Percentiles rank a stretch among this genome's conserved stretches.
phyloP scores from a whole-genome alignment of 1,284 basidiomycete genomes.

The Cutaneotrichosporon curvatum region DNA sequence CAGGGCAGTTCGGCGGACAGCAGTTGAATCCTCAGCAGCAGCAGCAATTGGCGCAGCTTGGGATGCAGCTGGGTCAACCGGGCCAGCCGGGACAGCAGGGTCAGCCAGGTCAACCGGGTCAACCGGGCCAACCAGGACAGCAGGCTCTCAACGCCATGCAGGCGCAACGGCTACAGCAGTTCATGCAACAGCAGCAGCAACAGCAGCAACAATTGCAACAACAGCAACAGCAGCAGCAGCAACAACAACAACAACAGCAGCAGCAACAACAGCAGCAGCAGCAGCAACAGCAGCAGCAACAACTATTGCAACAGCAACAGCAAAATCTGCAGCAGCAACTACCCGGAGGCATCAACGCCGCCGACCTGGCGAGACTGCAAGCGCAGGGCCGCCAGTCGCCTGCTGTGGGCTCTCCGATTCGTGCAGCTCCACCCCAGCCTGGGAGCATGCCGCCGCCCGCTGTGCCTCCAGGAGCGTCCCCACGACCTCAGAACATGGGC shows the following conservation, averaged over 20 bases:
- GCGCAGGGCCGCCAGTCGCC: constrained; percentile 22
- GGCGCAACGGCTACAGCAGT: constrained; percentile 15
- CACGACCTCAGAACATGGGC: constrained; percentile 12
- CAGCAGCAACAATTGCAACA: constrained; percentile 18
- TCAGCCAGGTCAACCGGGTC: not conserved
- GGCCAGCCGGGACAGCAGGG: not conserved
- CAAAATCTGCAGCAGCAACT: constrained; percentile 24
- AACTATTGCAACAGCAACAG: constrained; percentile 17
- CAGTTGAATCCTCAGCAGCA: constrained; percentile 15
- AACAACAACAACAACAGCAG: constrained; percentile 20
- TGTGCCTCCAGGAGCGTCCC: constrained; percentile 15
- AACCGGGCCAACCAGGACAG: not conserved
- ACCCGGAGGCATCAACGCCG: constrained; percentile 12
- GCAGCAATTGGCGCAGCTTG: constrained; percentile 9
- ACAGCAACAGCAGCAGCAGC: constrained; percentile 15
- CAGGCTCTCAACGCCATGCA: constrained; percentile 4
- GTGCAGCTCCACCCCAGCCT: constrained; percentile 13
- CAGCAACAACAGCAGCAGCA: constrained; percentile 13
- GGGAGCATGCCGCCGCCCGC: constrained; percentile 19
- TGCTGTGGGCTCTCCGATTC: constrained; percentile 13
- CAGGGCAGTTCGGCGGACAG: constrained; percentile 1
- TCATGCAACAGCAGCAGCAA: constrained; percentile 29
- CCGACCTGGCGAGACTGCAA: constrained; percentile 17
- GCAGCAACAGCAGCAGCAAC: constrained; percentile 11
- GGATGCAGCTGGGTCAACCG: not conserved